Conservation (phyloP, 2,329 filamentous ascomycete genomes). For the Furcasterigmium sp. region DNA sequence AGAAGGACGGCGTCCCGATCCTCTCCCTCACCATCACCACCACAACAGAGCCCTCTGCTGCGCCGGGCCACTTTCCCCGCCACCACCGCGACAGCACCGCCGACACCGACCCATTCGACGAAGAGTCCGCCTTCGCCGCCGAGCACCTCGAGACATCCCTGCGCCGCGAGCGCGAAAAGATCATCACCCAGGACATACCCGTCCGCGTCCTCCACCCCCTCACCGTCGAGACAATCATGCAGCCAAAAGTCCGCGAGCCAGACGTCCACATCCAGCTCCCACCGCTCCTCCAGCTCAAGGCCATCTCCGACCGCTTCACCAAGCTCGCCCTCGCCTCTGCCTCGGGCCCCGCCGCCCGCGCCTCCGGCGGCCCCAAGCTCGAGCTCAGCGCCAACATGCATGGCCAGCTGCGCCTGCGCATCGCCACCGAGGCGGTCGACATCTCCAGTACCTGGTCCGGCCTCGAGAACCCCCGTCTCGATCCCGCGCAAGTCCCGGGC, state of each 20-base stretch:
- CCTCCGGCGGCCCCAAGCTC: constrained; percentile 55
- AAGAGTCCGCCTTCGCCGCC: constrained; percentile 40
- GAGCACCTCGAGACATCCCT: constrained; percentile 52
- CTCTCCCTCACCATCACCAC: constrained; percentile 87
- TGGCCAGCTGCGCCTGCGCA: constrained; percentile 73
- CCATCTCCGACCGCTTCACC: constrained; percentile 92
- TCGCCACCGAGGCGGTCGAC: constrained; percentile 76
- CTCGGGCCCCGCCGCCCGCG: constrained; percentile 26
- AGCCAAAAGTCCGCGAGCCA: constrained; percentile 83
- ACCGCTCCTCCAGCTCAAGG: constrained; percentile 80
- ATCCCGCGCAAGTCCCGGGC: constrained; percentile 68
- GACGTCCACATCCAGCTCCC: constrained; percentile 93
- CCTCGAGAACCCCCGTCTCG: constrained; percentile 81
- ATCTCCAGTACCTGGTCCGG: constrained; percentile 84
- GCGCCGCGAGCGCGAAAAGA: constrained; percentile 73
- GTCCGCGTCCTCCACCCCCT: constrained; percentile 80
- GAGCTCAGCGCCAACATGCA: constrained; percentile 94
- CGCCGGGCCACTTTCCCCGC: constrained; percentile 20
- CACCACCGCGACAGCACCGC: constrained; percentile 11
- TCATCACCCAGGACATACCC: constrained; percentile 95
- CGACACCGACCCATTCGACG: constrained; percentile 27
- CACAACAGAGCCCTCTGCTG: constrained; percentile 49
- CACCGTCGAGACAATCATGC: constrained; percentile 86
- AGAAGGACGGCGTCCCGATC: constrained; percentile 82
- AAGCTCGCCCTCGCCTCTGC: constrained; percentile 62